Percentiles rank a stretch among this genome's conserved stretches.
These are phyloP conservation scores for Glycine soja DNA, from an alignment of 306 rosid genomes.

Conservation along the genomic window DNA sequence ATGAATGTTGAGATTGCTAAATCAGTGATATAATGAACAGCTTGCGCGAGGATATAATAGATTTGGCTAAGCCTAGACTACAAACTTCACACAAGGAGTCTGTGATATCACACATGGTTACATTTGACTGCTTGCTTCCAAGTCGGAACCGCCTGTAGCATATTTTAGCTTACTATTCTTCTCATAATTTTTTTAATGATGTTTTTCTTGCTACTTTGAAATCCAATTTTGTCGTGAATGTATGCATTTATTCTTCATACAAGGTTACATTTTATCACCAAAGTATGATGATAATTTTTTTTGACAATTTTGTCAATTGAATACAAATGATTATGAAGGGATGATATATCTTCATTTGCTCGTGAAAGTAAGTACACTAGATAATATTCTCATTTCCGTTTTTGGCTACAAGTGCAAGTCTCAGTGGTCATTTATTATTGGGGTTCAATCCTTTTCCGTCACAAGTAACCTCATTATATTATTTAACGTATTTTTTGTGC, in stretches of 20 bases:
- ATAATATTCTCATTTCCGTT: neutral
- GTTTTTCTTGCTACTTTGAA: conserved; percentile 1
- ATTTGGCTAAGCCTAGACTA: conserved; percentile 73
- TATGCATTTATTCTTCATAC: neutral
- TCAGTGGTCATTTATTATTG: too few species aligned
- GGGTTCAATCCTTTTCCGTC: too few species aligned
- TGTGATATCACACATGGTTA: conserved; percentile 64
- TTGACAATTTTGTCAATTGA: neutral
- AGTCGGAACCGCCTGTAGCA: conserved; percentile 55
- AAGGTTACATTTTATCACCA: conserved; percentile 25
- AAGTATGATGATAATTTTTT: neutral
- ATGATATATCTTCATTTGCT: conserved; percentile 16
- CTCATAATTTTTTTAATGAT: neutral
- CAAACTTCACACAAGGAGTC: conserved; percentile 63
- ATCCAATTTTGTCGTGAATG: conserved; percentile 45
- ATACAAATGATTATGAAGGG: conserved; percentile 7
- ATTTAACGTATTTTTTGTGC: too few species aligned
- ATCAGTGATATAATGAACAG: conserved; percentile 56
- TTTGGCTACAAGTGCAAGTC: too few species aligned
- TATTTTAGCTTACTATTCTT: neutral
- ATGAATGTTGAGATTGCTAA: conserved; percentile 40
- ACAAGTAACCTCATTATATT: too few species aligned
- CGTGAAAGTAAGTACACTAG: conserved; percentile 2
- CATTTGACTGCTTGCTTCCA: conserved; percentile 84
- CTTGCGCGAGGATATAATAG: conserved; percentile 73